Conservation (phyloP, 441 rosid species). For the Iberis amara region DNA sequence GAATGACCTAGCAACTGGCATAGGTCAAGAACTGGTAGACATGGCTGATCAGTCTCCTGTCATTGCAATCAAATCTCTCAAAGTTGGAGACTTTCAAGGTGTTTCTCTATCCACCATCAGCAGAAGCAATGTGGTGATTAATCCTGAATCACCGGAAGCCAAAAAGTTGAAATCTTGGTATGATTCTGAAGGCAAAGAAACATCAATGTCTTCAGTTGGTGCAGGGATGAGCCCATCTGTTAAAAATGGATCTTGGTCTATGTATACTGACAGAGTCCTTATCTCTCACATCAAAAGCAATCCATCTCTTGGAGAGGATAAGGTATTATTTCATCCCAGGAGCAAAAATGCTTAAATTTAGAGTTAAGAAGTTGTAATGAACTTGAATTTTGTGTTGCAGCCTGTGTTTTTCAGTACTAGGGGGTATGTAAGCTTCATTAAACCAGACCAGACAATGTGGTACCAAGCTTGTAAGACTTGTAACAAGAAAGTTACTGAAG, state of each 20-base stretch:
- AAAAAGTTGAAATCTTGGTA: constrained; percentile 65
- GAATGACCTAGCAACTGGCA: constrained; percentile 69
- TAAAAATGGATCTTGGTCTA: constrained; percentile 49
- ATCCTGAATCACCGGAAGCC: constrained; percentile 67
- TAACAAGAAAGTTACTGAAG: constrained; percentile 86
- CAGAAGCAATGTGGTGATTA: constrained; percentile 49
- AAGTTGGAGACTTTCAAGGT: constrained; percentile 83
- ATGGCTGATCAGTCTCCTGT: constrained; percentile 51
- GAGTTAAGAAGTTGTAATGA: neutral
- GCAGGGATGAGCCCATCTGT: constrained; percentile 50
- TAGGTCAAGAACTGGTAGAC: constrained; percentile 70
- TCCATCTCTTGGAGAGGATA: constrained; percentile 64
- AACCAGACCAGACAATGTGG: constrained; percentile 94
- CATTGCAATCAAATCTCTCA: constrained; percentile 68
- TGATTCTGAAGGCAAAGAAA: constrained; percentile 71
- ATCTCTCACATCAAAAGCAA: constrained; percentile 54
- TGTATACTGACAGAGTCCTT: constrained; percentile 62
- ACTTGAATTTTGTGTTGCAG: constrained; percentile 37
- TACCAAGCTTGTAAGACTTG: constrained; percentile 90
- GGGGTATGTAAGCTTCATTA: constrained; percentile 72
- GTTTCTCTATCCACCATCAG: constrained; percentile 64
- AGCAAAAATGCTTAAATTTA: neutral
- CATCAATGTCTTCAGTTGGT: constrained; percentile 62
- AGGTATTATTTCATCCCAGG: constrained; percentile 43
- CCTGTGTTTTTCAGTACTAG: constrained; percentile 66